Conservation (phyloP, 108 stramenopile species). For the Parietichytrium sp. region DNA sequence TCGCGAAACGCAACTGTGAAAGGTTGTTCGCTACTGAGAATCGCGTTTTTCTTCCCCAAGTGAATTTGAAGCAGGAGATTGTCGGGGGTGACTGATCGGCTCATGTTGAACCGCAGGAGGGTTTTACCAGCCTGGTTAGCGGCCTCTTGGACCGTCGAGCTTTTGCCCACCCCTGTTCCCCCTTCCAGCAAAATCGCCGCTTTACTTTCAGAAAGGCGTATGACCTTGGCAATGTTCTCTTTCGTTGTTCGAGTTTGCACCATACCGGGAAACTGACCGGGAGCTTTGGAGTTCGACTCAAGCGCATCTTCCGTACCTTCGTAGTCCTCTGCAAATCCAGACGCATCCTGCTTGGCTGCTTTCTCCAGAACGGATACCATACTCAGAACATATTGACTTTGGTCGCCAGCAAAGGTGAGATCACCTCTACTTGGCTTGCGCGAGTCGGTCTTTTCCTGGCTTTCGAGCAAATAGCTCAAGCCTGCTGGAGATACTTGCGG, state of each 20-base stretch:
- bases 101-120: constrained; percentile 12
- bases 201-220: background rate
- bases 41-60: background rate
- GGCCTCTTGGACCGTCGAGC: background rate
- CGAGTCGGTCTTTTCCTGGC: no score
- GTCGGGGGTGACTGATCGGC: background rate
- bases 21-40: background rate
- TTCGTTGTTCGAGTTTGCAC: background rate
- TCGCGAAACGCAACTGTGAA: background rate
- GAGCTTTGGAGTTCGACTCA: no score
- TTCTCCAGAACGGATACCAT: no score
- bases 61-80: background rate
- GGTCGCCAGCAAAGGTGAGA: no score
- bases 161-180: constrained; percentile 19
- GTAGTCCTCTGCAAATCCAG: no score
- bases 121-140: background rate
- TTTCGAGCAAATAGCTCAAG: no score
- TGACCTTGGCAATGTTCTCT: background rate
- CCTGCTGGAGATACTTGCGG: no score
- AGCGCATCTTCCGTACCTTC: no score
- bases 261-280: no score
- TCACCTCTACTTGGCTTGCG: no score
- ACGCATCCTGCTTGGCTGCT: no score
- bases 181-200: background rate
- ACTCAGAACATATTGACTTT: no score